Conservation (phyloP, 176 grass and related monocot species). For the Phragmites australis region DNA sequence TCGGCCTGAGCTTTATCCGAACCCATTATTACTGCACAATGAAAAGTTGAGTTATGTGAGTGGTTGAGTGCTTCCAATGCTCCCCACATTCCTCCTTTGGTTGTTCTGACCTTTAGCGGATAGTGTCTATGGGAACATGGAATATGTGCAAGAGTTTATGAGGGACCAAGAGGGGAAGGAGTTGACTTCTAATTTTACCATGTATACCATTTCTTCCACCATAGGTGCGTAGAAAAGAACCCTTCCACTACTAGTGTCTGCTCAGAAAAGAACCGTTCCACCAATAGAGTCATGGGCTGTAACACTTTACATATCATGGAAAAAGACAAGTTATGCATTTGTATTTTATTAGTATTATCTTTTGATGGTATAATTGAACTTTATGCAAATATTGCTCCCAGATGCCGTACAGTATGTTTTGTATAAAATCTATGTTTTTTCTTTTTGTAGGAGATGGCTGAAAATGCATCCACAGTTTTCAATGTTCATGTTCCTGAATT, state of each 20-base stretch:
- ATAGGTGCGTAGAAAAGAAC: not conserved
- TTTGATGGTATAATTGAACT: slow-evolving; percentile 25
- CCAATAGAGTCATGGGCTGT: not conserved
- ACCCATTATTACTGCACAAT: not conserved
- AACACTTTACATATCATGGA: not conserved
- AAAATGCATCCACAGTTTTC: slow-evolving; percentile 97
- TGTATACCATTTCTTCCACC: not conserved
- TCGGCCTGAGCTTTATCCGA: not conserved
- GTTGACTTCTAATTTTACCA: not conserved
- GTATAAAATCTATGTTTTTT: slow-evolving; percentile 18
- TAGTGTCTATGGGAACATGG: not conserved
- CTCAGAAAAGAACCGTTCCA: not conserved
- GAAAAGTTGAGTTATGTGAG: not conserved
- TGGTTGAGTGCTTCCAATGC: not conserved
- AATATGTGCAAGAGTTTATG: not conserved
- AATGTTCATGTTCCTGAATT: slow-evolving; percentile 99
- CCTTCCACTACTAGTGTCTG: not conserved
- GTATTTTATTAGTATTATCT: not conserved
- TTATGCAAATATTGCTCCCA: not conserved
- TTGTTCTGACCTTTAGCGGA: not conserved
- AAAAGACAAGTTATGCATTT: not conserved
- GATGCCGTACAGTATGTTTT: not conserved
- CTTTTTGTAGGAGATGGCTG: slow-evolving; percentile 85
- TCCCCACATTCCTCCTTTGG: not conserved
- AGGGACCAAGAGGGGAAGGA: not conserved